Evolutionary conservation across 306 rosid genomes (phyloP).

Genomic region (Abrus precatorius): DNA sequence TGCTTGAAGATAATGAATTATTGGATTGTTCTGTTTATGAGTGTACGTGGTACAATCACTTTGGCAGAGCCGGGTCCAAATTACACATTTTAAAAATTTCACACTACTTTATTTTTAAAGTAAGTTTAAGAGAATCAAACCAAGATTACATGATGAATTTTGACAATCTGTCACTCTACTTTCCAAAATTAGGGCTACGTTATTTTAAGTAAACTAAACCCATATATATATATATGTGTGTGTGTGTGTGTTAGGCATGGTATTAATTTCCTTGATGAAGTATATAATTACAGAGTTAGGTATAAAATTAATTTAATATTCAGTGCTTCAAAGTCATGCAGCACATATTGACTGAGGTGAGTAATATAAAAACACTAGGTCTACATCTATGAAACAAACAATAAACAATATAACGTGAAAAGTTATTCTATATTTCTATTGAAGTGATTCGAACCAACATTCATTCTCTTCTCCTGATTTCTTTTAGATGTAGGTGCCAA

Average conservation of each 20-base stretch:
- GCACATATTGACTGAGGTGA: slow-evolving; percentile 34
- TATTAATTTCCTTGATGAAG: slow-evolving; percentile 29
- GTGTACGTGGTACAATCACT: background rate
- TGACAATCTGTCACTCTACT: too few relatives aligned
- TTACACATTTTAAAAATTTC: slow-evolving; percentile 2
- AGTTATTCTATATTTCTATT: background rate
- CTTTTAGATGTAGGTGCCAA: slow-evolving; percentile 32
- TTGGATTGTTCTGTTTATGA: background rate
- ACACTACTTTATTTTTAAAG: slow-evolving; percentile 26
- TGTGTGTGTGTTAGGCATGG: slow-evolving; percentile 40
- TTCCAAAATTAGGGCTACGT: background rate
- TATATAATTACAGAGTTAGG: slow-evolving; percentile 44
- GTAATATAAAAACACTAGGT: slow-evolving; percentile 36
- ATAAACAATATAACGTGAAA: slow-evolving; percentile 15
- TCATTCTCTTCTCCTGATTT: slow-evolving; percentile 2
- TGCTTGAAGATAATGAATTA: slow-evolving; percentile 12
- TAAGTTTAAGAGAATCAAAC: slow-evolving; percentile 47
- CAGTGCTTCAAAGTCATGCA: slow-evolving; percentile 21
- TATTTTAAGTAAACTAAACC: slow-evolving; percentile 36
- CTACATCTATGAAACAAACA: slow-evolving; percentile 39
- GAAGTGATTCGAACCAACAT: slow-evolving; percentile 34
- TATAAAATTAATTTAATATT: slow-evolving; percentile 28
- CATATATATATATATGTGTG: background rate
- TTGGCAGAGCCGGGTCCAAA: background rate
- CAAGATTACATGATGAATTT: slow-evolving; percentile 44